Evolutionary conservation across 1,284 basidiomycete species (phyloP).

Genomic region (Sporisorium scitamineum): DNA sequence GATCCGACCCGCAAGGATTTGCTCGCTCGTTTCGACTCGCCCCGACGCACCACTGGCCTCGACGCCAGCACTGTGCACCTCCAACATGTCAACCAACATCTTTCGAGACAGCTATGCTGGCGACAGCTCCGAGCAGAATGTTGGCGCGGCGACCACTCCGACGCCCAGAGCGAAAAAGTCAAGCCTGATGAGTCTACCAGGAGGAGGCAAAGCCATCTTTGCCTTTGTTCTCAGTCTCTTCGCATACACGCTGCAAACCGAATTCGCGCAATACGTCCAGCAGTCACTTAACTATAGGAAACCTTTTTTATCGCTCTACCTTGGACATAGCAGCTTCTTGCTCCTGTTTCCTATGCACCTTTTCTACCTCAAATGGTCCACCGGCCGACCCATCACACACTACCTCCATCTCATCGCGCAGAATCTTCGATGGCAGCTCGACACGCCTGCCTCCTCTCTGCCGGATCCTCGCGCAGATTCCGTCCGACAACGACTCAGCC

Average conservation of each 20-base stretch:
- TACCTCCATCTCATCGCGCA: constrained; percentile 55
- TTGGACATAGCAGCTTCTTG: constrained; percentile 64
- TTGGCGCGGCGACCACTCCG: background rate
- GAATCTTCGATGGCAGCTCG: constrained; percentile 63
- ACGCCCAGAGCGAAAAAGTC: constrained; percentile 12
- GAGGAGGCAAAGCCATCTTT: constrained; percentile 51
- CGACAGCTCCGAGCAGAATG: background rate
- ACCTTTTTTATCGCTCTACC: constrained; percentile 62
- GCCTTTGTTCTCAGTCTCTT: constrained; percentile 61
- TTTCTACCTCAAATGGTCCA: constrained; percentile 46
- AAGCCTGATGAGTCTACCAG: constrained; percentile 35
- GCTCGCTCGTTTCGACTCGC: background rate
- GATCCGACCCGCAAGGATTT: background rate
- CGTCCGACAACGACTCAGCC: constrained; percentile 41
- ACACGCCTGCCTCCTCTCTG: constrained; percentile 30
- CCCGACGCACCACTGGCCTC: background rate
- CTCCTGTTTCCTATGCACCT: constrained; percentile 64
- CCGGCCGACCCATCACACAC: constrained; percentile 46
- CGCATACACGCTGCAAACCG: constrained; percentile 67
- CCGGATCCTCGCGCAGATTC: constrained; percentile 36
- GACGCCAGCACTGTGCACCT: background rate
- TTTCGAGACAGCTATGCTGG: constrained; percentile 45
- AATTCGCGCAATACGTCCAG: constrained; percentile 67
- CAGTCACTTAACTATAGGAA: constrained; percentile 62
- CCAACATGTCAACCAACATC: constrained; percentile 46